A percentile compares a stretch with the other conserved stretches of the same genome.
Evolutionary conservation across 2,329 filamentous ascomycete genomes (phyloP).

Genomic region (Monosporascus sp.): DNA sequence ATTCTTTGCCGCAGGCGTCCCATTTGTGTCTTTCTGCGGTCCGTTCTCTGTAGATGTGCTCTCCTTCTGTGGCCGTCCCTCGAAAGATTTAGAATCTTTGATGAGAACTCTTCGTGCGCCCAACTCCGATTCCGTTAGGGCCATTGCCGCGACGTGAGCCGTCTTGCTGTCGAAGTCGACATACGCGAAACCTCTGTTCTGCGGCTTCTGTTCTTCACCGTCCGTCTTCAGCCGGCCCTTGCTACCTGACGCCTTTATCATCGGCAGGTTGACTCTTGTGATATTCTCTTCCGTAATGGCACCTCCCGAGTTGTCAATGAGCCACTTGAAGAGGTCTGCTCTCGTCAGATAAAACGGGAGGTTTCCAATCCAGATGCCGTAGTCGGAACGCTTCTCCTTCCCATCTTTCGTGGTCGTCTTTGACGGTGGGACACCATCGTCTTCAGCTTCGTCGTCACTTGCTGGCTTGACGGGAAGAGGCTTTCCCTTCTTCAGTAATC

Average conservation of each 20-base stretch:
- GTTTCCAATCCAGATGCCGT: constrained; percentile 95
- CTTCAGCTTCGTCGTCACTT: constrained; percentile 36
- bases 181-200: constrained; percentile 95
- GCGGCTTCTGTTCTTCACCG: constrained; percentile 17
- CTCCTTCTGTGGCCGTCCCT: constrained; percentile 74
- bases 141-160: constrained; percentile 73
- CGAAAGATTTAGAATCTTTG: constrained; percentile 86
- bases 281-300: constrained; percentile 65
- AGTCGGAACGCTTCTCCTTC: constrained; percentile 61
- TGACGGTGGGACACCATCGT: constrained; percentile 23
- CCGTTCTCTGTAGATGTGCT: constrained; percentile 26
- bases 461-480: constrained; percentile 41
- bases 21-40: constrained; percentile 17
- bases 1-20: constrained; percentile 25
- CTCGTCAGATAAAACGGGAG: constrained; percentile 77
- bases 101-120: constrained; percentile 78
- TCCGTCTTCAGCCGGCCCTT: constrained; percentile 16
- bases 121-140: constrained; percentile 78
- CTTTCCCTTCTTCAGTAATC: constrained; percentile 82
- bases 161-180: constrained; percentile 75
- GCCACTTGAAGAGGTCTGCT: constrained; percentile 69
- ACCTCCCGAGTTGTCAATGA: constrained; percentile 67
- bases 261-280: constrained; percentile 78
- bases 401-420: constrained; percentile 29
- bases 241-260: constrained; percentile 36